Conservation (phyloP, 257 asterid genomes). For the Solanum rostratum region DNA sequence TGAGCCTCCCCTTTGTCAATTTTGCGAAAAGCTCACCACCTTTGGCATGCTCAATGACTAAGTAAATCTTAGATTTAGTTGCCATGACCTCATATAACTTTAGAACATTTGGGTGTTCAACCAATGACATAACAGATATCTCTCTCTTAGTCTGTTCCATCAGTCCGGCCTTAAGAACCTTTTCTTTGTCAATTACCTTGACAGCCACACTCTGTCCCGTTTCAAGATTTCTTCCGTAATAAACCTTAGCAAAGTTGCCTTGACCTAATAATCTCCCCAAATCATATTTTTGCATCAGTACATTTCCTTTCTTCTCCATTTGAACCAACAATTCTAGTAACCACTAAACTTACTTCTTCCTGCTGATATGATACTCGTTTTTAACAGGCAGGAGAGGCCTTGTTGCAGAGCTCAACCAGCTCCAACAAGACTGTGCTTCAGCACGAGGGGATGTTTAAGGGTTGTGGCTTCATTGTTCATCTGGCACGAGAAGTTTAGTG, state of each 20-base stretch:
- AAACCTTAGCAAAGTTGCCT: conserved; percentile 81
- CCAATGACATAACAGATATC: conserved; percentile 59
- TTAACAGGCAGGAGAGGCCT: conserved; percentile 4
- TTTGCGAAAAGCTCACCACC: conserved; percentile 81
- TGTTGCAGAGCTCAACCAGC: conserved; percentile 13
- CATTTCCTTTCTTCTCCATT: conserved; percentile 48
- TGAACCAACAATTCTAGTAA: not conserved
- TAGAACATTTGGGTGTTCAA: conserved; percentile 45
- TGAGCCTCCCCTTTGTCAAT: conserved; percentile 55
- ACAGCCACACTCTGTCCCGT: conserved; percentile 71
- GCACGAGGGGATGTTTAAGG: conserved; percentile 3
- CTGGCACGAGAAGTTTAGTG: conserved; percentile 6
- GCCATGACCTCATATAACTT: conserved; percentile 77
- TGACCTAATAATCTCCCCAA: conserved; percentile 75
- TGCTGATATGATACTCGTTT: not conserved
- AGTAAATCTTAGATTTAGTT: conserved; percentile 63
- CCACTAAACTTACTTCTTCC: not conserved
- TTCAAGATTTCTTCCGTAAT: conserved; percentile 46
- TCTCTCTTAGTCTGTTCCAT: conserved; percentile 67
- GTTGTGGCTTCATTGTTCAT: conserved; percentile 8
- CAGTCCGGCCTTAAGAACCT: conserved; percentile 48
- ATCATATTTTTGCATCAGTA: conserved; percentile 63
- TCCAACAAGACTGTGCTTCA: conserved; percentile 13
- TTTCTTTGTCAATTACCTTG: conserved; percentile 71
- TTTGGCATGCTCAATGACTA: conserved; percentile 64